These are phyloP conservation scores for Neoscytalidium dimidiatum DNA, from an alignment of 2,329 filamentous ascomycete species.

Conservation along the genomic window DNA sequence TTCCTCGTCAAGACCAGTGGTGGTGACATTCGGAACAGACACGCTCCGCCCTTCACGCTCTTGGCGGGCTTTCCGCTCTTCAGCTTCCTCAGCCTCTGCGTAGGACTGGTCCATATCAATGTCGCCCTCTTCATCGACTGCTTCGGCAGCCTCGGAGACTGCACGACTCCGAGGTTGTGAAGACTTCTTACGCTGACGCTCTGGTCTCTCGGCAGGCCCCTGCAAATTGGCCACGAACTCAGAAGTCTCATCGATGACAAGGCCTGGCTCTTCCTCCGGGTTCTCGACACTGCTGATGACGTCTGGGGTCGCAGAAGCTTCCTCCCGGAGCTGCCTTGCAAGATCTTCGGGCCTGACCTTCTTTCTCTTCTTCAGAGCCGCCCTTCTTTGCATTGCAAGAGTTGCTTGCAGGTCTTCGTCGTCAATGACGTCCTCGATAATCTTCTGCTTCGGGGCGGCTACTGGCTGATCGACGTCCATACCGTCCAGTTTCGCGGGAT, in stretches of 20 bases:
- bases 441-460: slow-evolving; percentile 50
- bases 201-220: slow-evolving; percentile 55
- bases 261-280: slow-evolving; percentile 60
- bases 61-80: slow-evolving; percentile 39
- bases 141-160: slow-evolving; percentile 18
- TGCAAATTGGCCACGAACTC: slow-evolving; percentile 89
- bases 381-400: slow-evolving; percentile 78
- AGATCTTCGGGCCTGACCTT: slow-evolving; percentile 84
- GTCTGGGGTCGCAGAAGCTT: slow-evolving; percentile 52
- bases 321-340: slow-evolving; percentile 73
- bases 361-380: slow-evolving; percentile 89
- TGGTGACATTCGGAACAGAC: slow-evolving; percentile 56
- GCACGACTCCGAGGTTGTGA: slow-evolving; percentile 30
- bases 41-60: slow-evolving; percentile 46
- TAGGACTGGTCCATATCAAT: slow-evolving; percentile 56
- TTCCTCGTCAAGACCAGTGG: slow-evolving; percentile 81
- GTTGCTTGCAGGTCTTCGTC: slow-evolving; percentile 91
- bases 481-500: slow-evolving; percentile 41
- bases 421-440: slow-evolving; percentile 73
- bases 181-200: slow-evolving; percentile 48
- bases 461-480: slow-evolving; percentile 74
- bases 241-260: slow-evolving; percentile 94
- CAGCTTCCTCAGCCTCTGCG: slow-evolving; percentile 52
- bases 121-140: slow-evolving; percentile 52
- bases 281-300: slow-evolving; percentile 62